Conservation (phyloP, 257 asterid species). For the Gynochthodes officinalis region DNA sequence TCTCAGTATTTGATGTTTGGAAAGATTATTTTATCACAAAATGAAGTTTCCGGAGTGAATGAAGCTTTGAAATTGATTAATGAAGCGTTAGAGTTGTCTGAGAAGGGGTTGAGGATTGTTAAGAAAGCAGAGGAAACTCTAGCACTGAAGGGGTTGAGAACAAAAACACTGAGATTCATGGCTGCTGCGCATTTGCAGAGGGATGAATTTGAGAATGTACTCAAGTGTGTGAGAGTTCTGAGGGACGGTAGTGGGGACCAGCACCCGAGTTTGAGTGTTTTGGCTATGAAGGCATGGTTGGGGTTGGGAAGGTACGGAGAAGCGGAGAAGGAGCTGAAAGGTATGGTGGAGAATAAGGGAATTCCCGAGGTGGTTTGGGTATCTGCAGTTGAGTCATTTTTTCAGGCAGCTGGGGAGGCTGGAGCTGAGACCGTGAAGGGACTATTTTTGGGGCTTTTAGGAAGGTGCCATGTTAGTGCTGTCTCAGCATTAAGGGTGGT, state of each 20-base stretch:
- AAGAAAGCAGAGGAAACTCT: conserved; percentile 66
- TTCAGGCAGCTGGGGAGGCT: conserved; percentile 82
- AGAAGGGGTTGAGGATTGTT: conserved; percentile 85
- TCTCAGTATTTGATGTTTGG: conserved; percentile 79
- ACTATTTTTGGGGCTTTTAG: conserved; percentile 77
- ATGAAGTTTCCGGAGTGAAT: conserved; percentile 49
- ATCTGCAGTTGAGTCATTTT: conserved; percentile 87
- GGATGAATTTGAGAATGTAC: conserved; percentile 82
- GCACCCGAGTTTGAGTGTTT: conserved; percentile 89
- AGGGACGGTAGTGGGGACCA: conserved; percentile 74
- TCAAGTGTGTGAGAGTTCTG: conserved; percentile 87
- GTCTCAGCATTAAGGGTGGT: conserved; percentile 76
- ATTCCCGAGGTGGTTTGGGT: conserved; percentile 97
- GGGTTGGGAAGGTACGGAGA: conserved; percentile 76
- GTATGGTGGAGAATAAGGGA: conserved; percentile 76
- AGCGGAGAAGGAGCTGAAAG: conserved; percentile 94
- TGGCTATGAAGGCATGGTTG: conserved; percentile 98
- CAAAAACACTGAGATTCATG: conserved; percentile 80
- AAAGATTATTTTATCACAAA: conserved; percentile 50
- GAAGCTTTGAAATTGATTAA: conserved; percentile 87
- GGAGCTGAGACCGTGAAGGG: conserved; percentile 84
- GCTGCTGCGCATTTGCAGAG: conserved; percentile 91
- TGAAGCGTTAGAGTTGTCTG: conserved; percentile 85
- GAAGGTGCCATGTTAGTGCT: conserved; percentile 81
- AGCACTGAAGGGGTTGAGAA: conserved; percentile 72